phyloP scores from a whole-genome alignment of 345 rosid species.

The Citrus cavaleriei region DNA sequence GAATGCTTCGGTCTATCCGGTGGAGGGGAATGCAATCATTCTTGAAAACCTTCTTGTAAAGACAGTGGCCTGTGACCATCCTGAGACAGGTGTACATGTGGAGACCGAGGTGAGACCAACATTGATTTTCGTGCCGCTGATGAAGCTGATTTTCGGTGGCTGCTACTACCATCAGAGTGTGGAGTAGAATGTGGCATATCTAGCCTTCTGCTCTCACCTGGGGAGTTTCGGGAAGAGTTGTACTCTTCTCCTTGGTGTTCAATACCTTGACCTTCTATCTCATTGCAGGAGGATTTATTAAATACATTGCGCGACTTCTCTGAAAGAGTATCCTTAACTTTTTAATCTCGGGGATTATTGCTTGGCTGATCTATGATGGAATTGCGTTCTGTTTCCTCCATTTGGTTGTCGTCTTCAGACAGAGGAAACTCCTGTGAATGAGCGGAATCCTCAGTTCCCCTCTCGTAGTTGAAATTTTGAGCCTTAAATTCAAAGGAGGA shows the following conservation, averaged over 20 bases:
- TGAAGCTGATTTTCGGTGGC: neutral
- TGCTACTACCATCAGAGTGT: too few relatives aligned
- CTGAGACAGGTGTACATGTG: neutral
- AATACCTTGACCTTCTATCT: constrained; percentile 2
- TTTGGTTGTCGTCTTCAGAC: constrained; percentile 1
- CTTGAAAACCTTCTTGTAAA: neutral
- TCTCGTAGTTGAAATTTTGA: constrained; percentile 15
- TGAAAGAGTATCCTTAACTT: neutral
- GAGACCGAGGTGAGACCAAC: constrained; percentile 4
- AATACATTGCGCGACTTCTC: neutral
- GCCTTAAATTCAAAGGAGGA: constrained; percentile 16
- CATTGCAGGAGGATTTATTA: neutral
- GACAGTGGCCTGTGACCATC: neutral
- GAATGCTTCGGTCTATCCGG: neutral
- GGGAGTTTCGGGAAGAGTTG: neutral
- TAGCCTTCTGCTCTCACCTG: neutral
- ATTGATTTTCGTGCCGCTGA: neutral
- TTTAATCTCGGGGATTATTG: neutral
- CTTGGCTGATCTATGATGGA: neutral
- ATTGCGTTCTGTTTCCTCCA: neutral
- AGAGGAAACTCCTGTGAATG: constrained; percentile 25
- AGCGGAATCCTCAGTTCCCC: constrained; percentile 24
- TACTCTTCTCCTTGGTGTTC: neutral
- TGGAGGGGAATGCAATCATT: neutral
- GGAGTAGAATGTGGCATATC: constrained; percentile 1